Evolutionary conservation across 768 basidiomycete species (phyloP), one percentile per base, ranked within the genome.

Genomic region (Termitomyces sp.): DNA sequence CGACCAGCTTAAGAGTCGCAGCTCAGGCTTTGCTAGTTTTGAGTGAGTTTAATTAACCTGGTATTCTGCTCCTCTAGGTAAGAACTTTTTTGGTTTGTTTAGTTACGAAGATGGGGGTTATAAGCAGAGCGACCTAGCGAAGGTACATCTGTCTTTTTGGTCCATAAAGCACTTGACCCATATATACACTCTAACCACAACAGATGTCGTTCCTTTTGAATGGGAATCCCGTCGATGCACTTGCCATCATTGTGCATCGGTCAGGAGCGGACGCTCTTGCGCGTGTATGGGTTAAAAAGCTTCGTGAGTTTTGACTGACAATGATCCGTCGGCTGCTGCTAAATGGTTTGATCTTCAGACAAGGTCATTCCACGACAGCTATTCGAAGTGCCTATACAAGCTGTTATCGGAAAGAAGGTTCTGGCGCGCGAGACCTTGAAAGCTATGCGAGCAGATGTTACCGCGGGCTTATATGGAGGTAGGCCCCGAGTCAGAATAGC

Each of bases 81-180:
- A 33, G 47, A 30, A 44, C 53, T 47, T 49, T 63, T 61, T 28
- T 15, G 37, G 37, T 38, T 10, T 17, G 5, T 12, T n/a, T 59
- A 96, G 95, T 65, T 99, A 99, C 65, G 95, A 98, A 70, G 91
- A 95, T 68, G 92, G 86, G 5, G 95, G 93, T 1, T 98, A 98
- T 70, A 79, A 82, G 66, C 71, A 74, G 55, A 92, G 91, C 62
- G 82, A 94, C 65, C 74, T 96, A 31, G 84, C 83, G 54, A 96
- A 96, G 82, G 93, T 94, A 40, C 41, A 11, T 17, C 17, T 46
- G 12, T 38, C 50, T 15, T 26, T 41, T 31, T 26, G 21, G 14
- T 23, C n/a, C 23, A 9, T 15, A 28, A 35, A 21, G n/a, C 9
- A 37, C 17, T 40, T 23, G 41, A 3, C 23, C 23, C 17, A 31